Percentiles rank a stretch among this genome's conserved stretches.
Conservation (phyloP, 768 basidiomycete species). For the Suillus clintonianus region DNA sequence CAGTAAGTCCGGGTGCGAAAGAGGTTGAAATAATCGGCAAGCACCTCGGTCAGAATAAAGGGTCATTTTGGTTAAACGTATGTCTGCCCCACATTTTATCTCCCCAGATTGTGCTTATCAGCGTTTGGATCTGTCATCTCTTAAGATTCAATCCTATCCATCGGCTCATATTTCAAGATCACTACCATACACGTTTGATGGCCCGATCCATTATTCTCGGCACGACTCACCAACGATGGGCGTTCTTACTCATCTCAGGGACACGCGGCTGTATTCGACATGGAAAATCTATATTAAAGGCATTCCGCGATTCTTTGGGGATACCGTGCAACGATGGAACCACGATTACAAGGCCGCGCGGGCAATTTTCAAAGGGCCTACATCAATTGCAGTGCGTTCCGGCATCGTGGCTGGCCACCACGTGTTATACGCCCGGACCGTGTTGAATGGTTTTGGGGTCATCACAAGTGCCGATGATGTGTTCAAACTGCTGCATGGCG, state of each 20-base stretch:
- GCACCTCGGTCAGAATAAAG: constrained; percentile 48
- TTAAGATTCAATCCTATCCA: constrained; percentile 57
- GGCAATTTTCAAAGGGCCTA: constrained; percentile 64
- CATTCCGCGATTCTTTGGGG: constrained; percentile 58
- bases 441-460: constrained; percentile 61
- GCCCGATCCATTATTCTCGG: constrained; percentile 69
- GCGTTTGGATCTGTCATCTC: constrained; percentile 1
- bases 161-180: constrained; percentile 41
- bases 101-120: neutral
- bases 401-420: constrained; percentile 73
- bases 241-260: constrained; percentile 58
- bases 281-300: constrained; percentile 75
- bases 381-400: constrained; percentile 63
- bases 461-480: constrained; percentile 53
- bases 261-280: constrained; percentile 69
- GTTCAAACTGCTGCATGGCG: constrained; percentile 52
- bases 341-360: constrained; percentile 67
- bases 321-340: constrained; percentile 68
- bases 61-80: constrained; percentile 74
- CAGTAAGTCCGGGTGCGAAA: constrained; percentile 56
- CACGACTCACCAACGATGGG: constrained; percentile 76
- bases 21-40: constrained; percentile 64
- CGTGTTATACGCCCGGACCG: constrained; percentile 71
- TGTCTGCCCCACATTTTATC: constrained; percentile 11
- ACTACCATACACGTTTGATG: constrained; percentile 68